phyloP scores from a whole-genome alignment of 192 early-diverging fungal species.

The Umbelopsis isabellina region DNA sequence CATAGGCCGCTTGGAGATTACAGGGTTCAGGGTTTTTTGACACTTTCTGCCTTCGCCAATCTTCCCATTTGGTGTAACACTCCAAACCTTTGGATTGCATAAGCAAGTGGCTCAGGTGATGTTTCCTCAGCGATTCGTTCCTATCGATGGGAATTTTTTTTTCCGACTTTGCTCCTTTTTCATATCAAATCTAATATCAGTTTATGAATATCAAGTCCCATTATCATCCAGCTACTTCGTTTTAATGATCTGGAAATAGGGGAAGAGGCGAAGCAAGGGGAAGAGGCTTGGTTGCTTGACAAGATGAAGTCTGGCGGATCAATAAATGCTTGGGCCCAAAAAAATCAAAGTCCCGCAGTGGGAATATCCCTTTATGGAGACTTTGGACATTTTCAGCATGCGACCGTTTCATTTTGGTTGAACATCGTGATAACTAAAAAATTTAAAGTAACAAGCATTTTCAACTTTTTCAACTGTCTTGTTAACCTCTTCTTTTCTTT shows the following conservation, averaged over 20 bases:
- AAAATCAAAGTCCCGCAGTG: background rate
- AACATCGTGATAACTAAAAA: too few relatives aligned
- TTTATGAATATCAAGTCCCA: too few relatives aligned
- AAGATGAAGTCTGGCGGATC: too few relatives aligned
- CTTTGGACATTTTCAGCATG: conserved; percentile 18
- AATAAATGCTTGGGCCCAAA: background rate
- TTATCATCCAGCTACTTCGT: too few relatives aligned
- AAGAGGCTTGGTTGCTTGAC: conserved; percentile 2
- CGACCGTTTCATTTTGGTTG: background rate
- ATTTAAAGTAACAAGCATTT: too few relatives aligned
- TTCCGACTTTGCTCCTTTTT: background rate
- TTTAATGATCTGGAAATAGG: too few relatives aligned
- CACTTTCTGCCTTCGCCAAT: conserved; percentile 10
- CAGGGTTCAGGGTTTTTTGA: conserved; percentile 22
- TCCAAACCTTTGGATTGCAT: background rate
- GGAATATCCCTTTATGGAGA: conserved; percentile 13
- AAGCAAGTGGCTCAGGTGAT: conserved; percentile 16
- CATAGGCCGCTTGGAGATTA: too few relatives aligned
- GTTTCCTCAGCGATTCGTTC: background rate
- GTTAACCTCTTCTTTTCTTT: background rate
- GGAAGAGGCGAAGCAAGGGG: background rate
- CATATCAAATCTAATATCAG: background rate
- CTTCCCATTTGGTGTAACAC: conserved; percentile 10
- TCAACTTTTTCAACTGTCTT: too few relatives aligned
- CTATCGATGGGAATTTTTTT: conserved; percentile 11